A percentile compares a stretch with the other conserved stretches of the same genome.
Evolutionary conservation across 2,329 filamentous ascomycete species (phyloP).

Genomic region (Metarhizium anisopliae): DNA sequence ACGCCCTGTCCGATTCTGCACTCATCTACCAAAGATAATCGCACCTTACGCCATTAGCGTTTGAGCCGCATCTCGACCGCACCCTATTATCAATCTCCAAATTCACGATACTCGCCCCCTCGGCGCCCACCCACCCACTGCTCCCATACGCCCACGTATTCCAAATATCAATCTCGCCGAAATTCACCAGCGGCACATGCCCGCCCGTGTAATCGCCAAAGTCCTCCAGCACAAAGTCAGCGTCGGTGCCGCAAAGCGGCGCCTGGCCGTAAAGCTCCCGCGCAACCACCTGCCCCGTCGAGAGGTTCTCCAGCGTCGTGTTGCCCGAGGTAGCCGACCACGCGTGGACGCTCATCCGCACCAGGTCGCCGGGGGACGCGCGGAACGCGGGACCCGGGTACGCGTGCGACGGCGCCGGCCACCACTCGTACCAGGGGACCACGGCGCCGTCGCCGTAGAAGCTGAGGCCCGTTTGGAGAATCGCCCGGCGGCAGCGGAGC

Average conservation of each 20-base stretch:
- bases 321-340: conserved; percentile 19
- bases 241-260: conserved; percentile 18
- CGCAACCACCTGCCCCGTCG: conserved; percentile 37
- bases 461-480: conserved; percentile 4
- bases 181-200: conserved; percentile 2
- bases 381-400: background rate
- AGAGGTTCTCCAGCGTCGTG: conserved; percentile 30
- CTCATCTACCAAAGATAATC: too few species aligned
- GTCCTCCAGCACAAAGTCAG: background rate
- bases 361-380: conserved; percentile 19
- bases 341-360: conserved; percentile 20
- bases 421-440: conserved; percentile 6
- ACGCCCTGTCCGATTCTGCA: too few species aligned
- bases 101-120: too few species aligned
- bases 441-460: conserved; percentile 3
- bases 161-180: conserved; percentile 6
- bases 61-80: too few species aligned
- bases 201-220: too few species aligned
- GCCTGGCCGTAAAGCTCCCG: conserved; percentile 36
- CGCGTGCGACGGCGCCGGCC: background rate
- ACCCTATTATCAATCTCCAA: too few species aligned
- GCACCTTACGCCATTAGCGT: too few species aligned
- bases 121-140: background rate
- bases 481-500: background rate
- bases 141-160: background rate